Percentiles rank a stretch among this genome's conserved stretches.
These are phyloP conservation scores for Leccinellum luteum DNA, from an alignment of 768 basidiomycete species.

Conservation along the genomic window DNA sequence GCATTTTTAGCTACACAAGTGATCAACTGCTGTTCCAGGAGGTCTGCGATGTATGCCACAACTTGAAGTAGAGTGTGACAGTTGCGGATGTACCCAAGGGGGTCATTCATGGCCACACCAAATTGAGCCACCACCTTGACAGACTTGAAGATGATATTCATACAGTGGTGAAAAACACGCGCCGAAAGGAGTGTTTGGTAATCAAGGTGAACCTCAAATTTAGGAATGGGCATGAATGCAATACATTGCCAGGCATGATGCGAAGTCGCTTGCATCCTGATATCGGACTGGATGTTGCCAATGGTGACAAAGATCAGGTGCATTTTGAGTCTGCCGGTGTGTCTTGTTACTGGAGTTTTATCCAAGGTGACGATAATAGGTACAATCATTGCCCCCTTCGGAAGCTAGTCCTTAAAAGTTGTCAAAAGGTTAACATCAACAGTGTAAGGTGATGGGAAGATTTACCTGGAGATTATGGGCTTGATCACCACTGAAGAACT, in stretches of 20 bases:
- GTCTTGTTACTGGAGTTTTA: background rate
- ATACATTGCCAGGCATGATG: background rate
- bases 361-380: background rate
- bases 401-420: background rate
- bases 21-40: no score
- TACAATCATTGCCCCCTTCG: background rate
- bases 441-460: no score
- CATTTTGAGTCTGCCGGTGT: background rate
- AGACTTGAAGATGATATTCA: no score
- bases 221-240: background rate
- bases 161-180: no score
- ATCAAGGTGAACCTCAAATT: background rate
- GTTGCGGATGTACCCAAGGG: no score
- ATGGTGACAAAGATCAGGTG: background rate
- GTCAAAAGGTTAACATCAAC: background rate
- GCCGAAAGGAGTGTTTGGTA: background rate
- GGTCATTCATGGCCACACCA: no score
- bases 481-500: no score
- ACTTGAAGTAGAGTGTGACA: no score
- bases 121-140: no score
- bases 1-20: no score
- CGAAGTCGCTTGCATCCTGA: background rate
- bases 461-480: no score
- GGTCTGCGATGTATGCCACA: no score
- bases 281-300: background rate